Percentiles rank a stretch among this genome's conserved stretches.
Conservation (phyloP, 2,329 filamentous ascomycete species). For the Colletotrichum abscissum region DNA sequence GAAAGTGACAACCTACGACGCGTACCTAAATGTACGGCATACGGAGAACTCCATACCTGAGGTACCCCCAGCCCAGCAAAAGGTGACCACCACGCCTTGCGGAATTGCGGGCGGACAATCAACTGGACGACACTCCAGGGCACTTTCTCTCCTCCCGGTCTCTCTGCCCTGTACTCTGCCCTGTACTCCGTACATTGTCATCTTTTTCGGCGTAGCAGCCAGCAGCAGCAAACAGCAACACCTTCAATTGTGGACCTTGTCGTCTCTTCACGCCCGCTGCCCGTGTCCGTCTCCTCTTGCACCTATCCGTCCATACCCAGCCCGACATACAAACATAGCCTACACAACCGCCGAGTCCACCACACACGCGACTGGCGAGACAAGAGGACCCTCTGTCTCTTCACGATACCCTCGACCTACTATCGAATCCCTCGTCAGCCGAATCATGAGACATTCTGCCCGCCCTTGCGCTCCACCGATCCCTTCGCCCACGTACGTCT, state of each 20-base stretch:
- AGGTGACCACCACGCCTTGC: neutral
- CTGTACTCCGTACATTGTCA: neutral
- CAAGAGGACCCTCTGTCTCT: conserved; percentile 10
- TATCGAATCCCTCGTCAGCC: neutral
- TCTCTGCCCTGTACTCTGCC: too few relatives aligned
- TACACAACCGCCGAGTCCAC: conserved; percentile 22
- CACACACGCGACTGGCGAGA: conserved; percentile 8
- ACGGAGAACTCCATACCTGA: too few relatives aligned
- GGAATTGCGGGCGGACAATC: neutral
- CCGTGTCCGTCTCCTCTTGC: conserved; percentile 21
- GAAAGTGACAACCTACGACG: too few relatives aligned
- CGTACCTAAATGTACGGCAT: too few relatives aligned
- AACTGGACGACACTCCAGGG: neutral
- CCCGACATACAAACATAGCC: neutral
- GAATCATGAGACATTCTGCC: conserved; percentile 26
- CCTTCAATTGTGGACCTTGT: neutral
- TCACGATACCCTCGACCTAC: conserved; percentile 25
- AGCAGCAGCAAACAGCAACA: neutral
- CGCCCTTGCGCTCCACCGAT: conserved; percentile 1
- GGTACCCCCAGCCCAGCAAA: too few relatives aligned
- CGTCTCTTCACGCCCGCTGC: conserved; percentile 1
- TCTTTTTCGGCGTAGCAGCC: neutral
- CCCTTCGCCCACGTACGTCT: conserved; percentile 7
- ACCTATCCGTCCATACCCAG: neutral
- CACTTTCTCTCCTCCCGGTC: too few relatives aligned